Percentiles rank a stretch among this genome's conserved stretches.
Evolutionary conservation across 441 rosid genomes (phyloP).

Genomic region (Euphorbia corollata): DNA sequence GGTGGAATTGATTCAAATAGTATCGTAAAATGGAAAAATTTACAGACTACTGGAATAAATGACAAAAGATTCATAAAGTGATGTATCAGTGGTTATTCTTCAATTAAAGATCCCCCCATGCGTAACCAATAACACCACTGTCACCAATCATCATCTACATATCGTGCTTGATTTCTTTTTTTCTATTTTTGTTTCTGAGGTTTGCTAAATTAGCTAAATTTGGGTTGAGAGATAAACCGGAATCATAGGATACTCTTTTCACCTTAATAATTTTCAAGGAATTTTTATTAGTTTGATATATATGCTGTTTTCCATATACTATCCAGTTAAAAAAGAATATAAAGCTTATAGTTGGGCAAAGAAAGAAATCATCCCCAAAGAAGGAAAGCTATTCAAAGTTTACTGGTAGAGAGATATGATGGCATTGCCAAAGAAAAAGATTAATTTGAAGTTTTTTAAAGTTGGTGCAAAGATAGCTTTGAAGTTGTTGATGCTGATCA

Average conservation of each 20-base stretch:
- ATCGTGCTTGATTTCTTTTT: constrained; percentile 28
- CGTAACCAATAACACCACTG: constrained; percentile 30
- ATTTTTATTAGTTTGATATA: constrained; percentile 37
- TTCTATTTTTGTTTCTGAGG: constrained; percentile 31
- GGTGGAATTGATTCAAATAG: constrained; percentile 54
- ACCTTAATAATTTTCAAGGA: constrained; percentile 23
- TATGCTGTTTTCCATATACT: constrained; percentile 52
- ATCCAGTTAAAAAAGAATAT: constrained; percentile 72
- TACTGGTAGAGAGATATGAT: constrained; percentile 51
- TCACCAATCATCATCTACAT: constrained; percentile 31
- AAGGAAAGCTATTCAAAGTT: constrained; percentile 62
- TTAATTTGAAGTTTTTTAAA: constrained; percentile 49
- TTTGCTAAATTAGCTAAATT: constrained; percentile 34
- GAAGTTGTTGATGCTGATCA: constrained; percentile 59
- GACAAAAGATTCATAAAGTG: constrained; percentile 42
- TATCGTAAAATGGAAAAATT: constrained; percentile 45
- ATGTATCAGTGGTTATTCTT: constrained; percentile 37
- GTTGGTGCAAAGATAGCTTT: constrained; percentile 59
- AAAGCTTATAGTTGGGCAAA: constrained; percentile 70
- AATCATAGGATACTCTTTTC: constrained; percentile 27
- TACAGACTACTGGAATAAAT: constrained; percentile 44
- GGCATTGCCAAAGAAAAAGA: constrained; percentile 47
- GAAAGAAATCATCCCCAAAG: constrained; percentile 62
- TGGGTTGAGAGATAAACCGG: constrained; percentile 28
- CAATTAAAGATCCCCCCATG: constrained; percentile 32